Evolutionary conservation across 306 rosid genomes (phyloP).

Genomic region (Echinosophora koreensis): DNA sequence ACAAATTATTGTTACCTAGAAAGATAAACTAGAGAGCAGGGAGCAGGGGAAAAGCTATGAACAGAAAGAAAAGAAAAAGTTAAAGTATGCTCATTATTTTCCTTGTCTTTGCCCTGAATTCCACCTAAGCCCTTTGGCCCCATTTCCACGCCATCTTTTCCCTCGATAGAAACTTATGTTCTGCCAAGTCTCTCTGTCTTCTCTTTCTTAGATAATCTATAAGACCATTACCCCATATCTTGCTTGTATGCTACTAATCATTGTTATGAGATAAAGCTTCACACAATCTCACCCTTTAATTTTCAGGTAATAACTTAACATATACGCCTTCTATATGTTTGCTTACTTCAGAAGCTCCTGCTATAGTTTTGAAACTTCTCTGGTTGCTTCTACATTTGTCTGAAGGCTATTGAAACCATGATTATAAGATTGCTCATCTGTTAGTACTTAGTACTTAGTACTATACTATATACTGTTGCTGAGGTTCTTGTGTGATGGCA

Average conservation of each 20-base stretch:
- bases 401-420: slow-evolving; percentile 18
- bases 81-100: slow-evolving; percentile 53
- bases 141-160: slow-evolving; percentile 54
- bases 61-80: slow-evolving; percentile 44
- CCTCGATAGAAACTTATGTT: slow-evolving; percentile 45
- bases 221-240: slow-evolving; percentile 37
- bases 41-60: slow-evolving; percentile 25
- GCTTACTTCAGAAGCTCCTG: slow-evolving; percentile 26
- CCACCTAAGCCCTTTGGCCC: slow-evolving; percentile 50
- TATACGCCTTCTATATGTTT: slow-evolving; percentile 5
- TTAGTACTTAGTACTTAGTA: slow-evolving; percentile 22
- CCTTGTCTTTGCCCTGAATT: slow-evolving; percentile 55
- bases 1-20: slow-evolving; percentile 67
- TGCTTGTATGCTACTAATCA: slow-evolving; percentile 39
- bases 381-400: slow-evolving; percentile 27
- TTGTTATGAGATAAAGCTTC: slow-evolving; percentile 33
- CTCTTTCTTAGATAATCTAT: slow-evolving; percentile 41
- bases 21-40: slow-evolving; percentile 51
- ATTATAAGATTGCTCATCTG: background rate
- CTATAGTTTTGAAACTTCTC: slow-evolving; percentile 34
- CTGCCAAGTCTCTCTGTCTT: slow-evolving; percentile 37
- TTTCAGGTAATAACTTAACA: slow-evolving; percentile 45
- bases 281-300: slow-evolving; percentile 4
- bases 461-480: background rate
- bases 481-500: slow-evolving; percentile 58